A percentile compares a stretch with the other conserved stretches of the same genome.
phyloP scores from a whole-genome alignment of 2,329 filamentous ascomycete species.

The Sporothrix brunneoviolacea region DNA sequence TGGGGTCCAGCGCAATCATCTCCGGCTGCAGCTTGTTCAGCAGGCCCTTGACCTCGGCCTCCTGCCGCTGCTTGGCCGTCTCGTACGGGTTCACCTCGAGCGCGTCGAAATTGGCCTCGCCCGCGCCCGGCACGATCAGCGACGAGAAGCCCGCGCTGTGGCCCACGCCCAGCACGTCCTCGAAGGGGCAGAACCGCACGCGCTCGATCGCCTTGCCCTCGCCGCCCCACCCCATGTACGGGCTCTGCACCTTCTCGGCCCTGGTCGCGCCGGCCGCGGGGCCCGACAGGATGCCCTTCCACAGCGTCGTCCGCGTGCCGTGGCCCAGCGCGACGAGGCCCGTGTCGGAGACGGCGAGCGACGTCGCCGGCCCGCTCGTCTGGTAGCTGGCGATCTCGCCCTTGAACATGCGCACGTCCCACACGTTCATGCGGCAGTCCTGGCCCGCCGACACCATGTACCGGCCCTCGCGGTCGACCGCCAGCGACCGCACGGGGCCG shows the following conservation, averaged over 20 bases:
- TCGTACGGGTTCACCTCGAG: constrained; percentile 94
- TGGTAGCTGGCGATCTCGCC: constrained; percentile 80
- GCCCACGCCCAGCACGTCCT: constrained; percentile 75
- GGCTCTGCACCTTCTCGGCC: constrained; percentile 72
- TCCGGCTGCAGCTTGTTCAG: constrained; percentile 94
- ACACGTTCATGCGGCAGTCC: constrained; percentile 20
- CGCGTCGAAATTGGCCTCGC: constrained; percentile 93
- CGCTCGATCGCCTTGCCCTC: constrained; percentile 76
- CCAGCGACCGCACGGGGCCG: constrained; percentile 79
- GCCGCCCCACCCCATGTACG: constrained; percentile 90
- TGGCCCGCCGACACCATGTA: constrained; percentile 34
- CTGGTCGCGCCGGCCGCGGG: constrained; percentile 60
- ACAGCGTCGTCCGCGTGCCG: constrained; percentile 83
- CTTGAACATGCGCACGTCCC: constrained; percentile 44
- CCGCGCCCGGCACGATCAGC: constrained; percentile 87
- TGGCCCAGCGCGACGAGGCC: constrained; percentile 84
- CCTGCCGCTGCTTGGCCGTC: constrained; percentile 84
- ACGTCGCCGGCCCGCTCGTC: constrained; percentile 72
- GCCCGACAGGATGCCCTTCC: constrained; percentile 63
- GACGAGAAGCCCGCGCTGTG: constrained; percentile 85
- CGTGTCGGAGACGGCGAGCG: constrained; percentile 81
- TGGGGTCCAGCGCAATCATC: constrained; percentile 92
- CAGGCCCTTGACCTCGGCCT: constrained; percentile 80
- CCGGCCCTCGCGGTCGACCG: constrained; percentile 79
- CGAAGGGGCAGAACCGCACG: constrained; percentile 87